phyloP scores from a whole-genome alignment of 345 rosid genomes.

The Bretschneidera sinensis region DNA sequence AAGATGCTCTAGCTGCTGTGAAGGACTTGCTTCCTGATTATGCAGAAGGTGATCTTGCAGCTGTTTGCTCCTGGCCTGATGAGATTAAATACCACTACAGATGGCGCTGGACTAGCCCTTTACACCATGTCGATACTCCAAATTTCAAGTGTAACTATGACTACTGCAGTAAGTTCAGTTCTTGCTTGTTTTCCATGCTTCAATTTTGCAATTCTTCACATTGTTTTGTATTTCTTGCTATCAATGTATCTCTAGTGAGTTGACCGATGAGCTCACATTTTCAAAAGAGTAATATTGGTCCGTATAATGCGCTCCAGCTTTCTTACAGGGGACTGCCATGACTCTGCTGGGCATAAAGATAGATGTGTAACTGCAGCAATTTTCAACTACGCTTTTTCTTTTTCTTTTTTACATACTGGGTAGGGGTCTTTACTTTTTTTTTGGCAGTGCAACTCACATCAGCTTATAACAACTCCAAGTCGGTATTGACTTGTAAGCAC shows the following conservation, averaged over 20 bases:
- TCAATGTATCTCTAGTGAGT: slow-evolving; percentile 2
- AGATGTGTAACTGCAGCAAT: slow-evolving; percentile 88
- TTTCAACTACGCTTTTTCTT: slow-evolving; percentile 73
- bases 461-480: slow-evolving; percentile 27
- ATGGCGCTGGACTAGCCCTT: slow-evolving; percentile 74
- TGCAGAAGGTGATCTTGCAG: slow-evolving; percentile 79
- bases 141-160: slow-evolving; percentile 82
- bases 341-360: slow-evolving; percentile 49
- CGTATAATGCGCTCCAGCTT: slow-evolving; percentile 7
- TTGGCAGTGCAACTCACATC: slow-evolving; percentile 67
- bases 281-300: background rate
- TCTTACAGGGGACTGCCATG: slow-evolving; percentile 85
- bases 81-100: slow-evolving; percentile 45
- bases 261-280: background rate
- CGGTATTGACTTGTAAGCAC: slow-evolving; percentile 44
- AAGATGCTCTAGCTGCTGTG: slow-evolving; percentile 61
- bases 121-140: slow-evolving; percentile 90
- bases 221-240: background rate
- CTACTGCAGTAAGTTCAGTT: slow-evolving; percentile 61
- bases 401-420: no score
- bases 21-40: slow-evolving; percentile 69
- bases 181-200: background rate
- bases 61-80: slow-evolving; percentile 94
- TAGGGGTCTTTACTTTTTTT: no score
- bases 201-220: slow-evolving; percentile 1